These are phyloP conservation scores for Lactuca sativa DNA, from an alignment of 129 eudicot species.

Conservation along the genomic window DNA sequence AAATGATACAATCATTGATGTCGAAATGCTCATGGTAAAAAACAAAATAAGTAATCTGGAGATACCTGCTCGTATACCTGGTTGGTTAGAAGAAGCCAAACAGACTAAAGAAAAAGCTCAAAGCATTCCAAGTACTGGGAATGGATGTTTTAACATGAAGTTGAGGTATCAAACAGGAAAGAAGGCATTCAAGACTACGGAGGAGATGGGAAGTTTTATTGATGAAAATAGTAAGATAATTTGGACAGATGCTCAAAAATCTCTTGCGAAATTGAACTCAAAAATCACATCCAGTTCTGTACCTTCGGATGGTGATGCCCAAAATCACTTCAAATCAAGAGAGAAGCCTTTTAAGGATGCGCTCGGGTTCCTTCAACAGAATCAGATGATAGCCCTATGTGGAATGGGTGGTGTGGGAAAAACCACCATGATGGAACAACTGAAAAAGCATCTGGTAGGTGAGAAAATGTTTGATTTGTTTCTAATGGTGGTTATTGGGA, in stretches of 20 bases:
- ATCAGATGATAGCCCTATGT: constrained; percentile 13
- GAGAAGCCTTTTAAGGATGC: not conserved
- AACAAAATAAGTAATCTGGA: not conserved
- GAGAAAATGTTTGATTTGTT: not conserved
- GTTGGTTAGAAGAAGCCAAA: constrained; percentile 15
- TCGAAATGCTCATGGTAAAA: not conserved
- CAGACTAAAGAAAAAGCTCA: not conserved
- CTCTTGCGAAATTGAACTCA: too few species aligned
- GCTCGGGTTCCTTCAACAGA: not conserved
- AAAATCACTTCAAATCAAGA: constrained; percentile 15
- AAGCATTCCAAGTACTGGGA: not conserved
- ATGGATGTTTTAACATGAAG: constrained; percentile 14
- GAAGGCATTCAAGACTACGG: not conserved
- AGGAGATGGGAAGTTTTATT: not conserved
- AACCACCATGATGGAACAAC: constrained; percentile 31
- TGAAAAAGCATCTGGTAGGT: not conserved
- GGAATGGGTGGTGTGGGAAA: constrained; percentile 31
- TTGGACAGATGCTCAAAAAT: too few species aligned
- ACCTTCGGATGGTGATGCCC: too few species aligned
- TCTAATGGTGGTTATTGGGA: constrained; percentile 11
- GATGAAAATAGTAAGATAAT: too few species aligned
- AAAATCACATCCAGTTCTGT: too few species aligned
- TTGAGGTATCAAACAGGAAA: not conserved
- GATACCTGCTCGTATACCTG: constrained; percentile 12
- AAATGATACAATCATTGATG: not conserved